Conservation (phyloP, 2,329 filamentous ascomycete genomes). For the Aquanectria penicillioides region DNA sequence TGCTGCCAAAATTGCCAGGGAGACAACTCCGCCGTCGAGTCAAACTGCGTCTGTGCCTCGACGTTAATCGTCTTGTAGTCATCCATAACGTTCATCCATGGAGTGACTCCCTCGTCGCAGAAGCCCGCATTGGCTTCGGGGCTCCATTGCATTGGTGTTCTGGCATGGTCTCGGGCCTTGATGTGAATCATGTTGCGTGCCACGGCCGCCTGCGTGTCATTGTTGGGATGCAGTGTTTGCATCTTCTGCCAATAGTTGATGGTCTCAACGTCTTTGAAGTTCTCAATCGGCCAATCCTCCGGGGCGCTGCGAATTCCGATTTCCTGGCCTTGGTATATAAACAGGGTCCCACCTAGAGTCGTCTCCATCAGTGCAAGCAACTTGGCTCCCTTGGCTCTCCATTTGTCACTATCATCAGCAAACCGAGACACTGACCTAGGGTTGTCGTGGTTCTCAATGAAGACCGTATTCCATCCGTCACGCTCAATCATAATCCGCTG, state of each 20-base stretch:
- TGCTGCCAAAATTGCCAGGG: not conserved
- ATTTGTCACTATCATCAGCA: conserved; percentile 39
- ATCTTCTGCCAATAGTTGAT: not conserved
- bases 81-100: conserved; percentile 2
- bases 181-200: not conserved
- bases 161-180: not conserved
- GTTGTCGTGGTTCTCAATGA: conserved; percentile 73
- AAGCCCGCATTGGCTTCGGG: not conserved
- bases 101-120: not conserved
- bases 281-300: conserved; percentile 53
- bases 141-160: not conserved
- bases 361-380: conserved; percentile 59
- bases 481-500: conserved; percentile 54
- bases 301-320: conserved; percentile 68
- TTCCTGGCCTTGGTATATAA: conserved; percentile 70
- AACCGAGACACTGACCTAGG: conserved; percentile 63
- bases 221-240: not conserved
- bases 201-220: not conserved
- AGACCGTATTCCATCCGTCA: conserved; percentile 67
- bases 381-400: conserved; percentile 56
- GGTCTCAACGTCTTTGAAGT: not conserved
- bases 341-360: conserved; percentile 58
- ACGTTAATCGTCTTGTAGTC: not conserved
- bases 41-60: not conserved
- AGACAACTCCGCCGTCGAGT: not conserved